Conservation (phyloP, 129 eudicot species). For the Arctium lappa region DNA sequence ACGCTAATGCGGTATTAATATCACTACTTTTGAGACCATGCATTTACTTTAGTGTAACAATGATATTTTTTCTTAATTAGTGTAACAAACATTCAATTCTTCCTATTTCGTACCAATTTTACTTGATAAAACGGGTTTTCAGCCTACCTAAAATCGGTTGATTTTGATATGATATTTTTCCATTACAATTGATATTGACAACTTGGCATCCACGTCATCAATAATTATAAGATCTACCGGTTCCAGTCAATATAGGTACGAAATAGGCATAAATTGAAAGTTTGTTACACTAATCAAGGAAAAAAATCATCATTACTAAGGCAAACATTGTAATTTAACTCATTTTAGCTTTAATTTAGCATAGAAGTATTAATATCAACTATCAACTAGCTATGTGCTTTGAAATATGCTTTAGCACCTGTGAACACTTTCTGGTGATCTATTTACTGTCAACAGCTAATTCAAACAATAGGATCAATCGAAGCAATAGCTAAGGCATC, state of each 20-base stretch:
- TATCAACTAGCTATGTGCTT: neutral
- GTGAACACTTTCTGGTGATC: neutral
- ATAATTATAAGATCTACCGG: neutral
- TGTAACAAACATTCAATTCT: neutral
- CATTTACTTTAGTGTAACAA: neutral
- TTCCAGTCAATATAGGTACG: neutral
- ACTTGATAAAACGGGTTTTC: neutral
- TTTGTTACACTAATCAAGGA: neutral
- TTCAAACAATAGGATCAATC: conserved; percentile 83
- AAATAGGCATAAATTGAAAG: neutral
- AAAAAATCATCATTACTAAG: neutral
- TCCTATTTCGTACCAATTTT: neutral
- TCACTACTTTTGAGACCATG: neutral
- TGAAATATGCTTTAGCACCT: neutral
- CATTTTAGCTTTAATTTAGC: neutral
- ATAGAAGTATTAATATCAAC: neutral
- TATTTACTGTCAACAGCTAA: conserved; percentile 50
- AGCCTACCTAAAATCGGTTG: neutral
- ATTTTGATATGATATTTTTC: neutral
- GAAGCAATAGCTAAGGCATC: conserved; percentile 95
- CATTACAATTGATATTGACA: neutral
- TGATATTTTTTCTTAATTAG: neutral
- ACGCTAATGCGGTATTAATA: conserved; percentile 73
- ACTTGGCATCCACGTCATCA: neutral
- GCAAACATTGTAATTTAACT: neutral